Evolutionary conservation across 495 filamentous ascomycete species (phyloP).

Genomic region (Tricharina praecox): DNA sequence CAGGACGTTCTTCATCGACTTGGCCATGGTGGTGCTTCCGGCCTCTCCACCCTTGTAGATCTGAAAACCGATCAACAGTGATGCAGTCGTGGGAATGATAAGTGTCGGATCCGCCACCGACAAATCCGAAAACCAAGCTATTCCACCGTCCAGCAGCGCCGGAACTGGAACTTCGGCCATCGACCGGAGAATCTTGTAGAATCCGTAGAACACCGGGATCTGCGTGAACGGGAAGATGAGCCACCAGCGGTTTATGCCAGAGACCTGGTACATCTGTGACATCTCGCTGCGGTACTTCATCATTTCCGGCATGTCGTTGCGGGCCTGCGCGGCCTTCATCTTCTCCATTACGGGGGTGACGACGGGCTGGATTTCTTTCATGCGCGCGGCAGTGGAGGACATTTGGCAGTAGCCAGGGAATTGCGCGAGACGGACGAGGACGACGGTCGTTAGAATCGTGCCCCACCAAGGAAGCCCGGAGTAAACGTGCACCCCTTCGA

Average conservation of each 20-base stretch:
- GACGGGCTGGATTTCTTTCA: conserved; percentile 34
- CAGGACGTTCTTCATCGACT: conserved; percentile 36
- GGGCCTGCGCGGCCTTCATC: conserved; percentile 31
- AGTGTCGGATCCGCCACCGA: conserved; percentile 59
- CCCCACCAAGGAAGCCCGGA: conserved; percentile 64
- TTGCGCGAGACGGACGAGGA: conserved; percentile 45
- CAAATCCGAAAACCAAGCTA: conserved; percentile 65
- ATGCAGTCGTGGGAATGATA: conserved; percentile 46
- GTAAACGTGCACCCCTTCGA: conserved; percentile 71
- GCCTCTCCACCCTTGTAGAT: conserved; percentile 21
- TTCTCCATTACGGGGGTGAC: conserved; percentile 34
- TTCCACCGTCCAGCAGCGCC: conserved; percentile 47
- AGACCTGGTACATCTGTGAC: conserved; percentile 31
- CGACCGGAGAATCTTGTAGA: conserved; percentile 54
- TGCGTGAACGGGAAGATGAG: conserved; percentile 45
- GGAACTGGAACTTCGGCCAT: conserved; percentile 72
- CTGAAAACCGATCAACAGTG: conserved; percentile 35
- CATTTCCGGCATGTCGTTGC: conserved; percentile 31
- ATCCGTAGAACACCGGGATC: conserved; percentile 56
- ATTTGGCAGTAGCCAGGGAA: conserved; percentile 46
- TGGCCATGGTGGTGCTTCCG: conserved; percentile 22
- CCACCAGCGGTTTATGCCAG: conserved; percentile 39
- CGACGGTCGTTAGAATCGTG: conserved; percentile 45
- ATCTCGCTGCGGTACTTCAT: conserved; percentile 34
- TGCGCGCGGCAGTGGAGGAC: conserved; percentile 40